A percentile compares a stretch with the other conserved stretches of the same genome.
These are phyloP conservation scores for Suillus spraguei DNA, from an alignment of 768 basidiomycete genomes.

Conservation along the genomic window DNA sequence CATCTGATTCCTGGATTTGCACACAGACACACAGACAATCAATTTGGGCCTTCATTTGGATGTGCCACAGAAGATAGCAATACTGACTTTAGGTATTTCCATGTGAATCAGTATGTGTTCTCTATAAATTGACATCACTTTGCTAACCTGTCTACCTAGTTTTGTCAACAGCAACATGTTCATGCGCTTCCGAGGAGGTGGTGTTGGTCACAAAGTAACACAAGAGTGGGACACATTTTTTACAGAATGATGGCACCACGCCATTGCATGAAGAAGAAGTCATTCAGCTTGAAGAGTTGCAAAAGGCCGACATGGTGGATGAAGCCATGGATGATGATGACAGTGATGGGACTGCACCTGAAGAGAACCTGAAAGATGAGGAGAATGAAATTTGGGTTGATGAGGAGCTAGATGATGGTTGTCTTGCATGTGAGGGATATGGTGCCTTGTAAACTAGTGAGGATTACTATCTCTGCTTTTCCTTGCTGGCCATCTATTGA, in stretches of 20 bases:
- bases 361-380: not conserved
- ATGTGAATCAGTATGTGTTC: slow-evolving; percentile 34
- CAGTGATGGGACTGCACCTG: not conserved
- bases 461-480: too few relatives aligned
- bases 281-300: not conserved
- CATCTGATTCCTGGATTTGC: slow-evolving; percentile 47
- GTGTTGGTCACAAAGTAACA: slow-evolving; percentile 30
- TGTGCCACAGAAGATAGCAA: slow-evolving; percentile 16
- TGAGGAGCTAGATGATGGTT: slow-evolving; percentile 3
- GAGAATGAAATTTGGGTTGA: not conserved
- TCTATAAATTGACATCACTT: not conserved
- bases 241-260: slow-evolving; percentile 24
- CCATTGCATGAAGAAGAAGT: slow-evolving; percentile 6
- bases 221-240: slow-evolving; percentile 11
- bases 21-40: slow-evolving; percentile 21
- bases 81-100: slow-evolving; percentile 34
- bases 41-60: slow-evolving; percentile 13
- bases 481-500: not conserved
- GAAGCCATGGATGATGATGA: not conserved
- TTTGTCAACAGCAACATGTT: slow-evolving; percentile 40
- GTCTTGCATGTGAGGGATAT: not conserved
- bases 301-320: not conserved
- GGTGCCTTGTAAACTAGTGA: not conserved
- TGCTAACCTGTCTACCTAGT: slow-evolving; percentile 19
- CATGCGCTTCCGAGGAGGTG: slow-evolving; percentile 33